Evolutionary conservation across 192 early-diverging fungal genomes (phyloP), one percentile per base, ranked within the genome.

Genomic region (Powellomyces hirtus): DNA sequence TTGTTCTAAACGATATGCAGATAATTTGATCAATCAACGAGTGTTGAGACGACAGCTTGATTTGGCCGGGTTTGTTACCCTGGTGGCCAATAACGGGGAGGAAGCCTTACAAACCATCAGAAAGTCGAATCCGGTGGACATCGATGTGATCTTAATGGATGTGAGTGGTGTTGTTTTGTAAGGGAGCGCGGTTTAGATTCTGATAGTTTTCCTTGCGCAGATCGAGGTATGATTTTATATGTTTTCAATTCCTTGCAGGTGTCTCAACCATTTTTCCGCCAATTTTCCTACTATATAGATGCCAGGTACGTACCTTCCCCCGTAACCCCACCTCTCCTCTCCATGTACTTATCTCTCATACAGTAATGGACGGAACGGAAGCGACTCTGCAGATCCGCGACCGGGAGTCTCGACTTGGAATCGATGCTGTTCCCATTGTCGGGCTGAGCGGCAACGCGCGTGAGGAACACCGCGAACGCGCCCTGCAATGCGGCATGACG

Each of bases 321-420:
- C n/a, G n/a, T n/a, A n/a, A n/a, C n/a, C n/a, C n/a, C n/a, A n/a
- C n/a, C n/a, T n/a, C n/a, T n/a, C n/a, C n/a, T n/a, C n/a, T n/a
- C n/a, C n/a, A n/a, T n/a, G n/a, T n/a, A n/a, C n/a, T n/a, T n/a
- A n/a, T n/a, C n/a, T n/a, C n/a, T n/a, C n/a, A n/a, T 83, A 82
- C 85, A 0, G 49, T 86, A 27, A 79, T 82, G 77, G 74, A 80
- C 62, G 85, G 85, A 5, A 71, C 77, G 38, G 82, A 86, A 46
- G 82, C 85, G 33, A 74, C 85, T 24, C 51, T 35, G 16, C 75
- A 76, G 65, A 86, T 86, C 26, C 73, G 84, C 49, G 67, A 71
- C 3, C 36, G 31, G 8, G 64, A 66, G 35, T 8, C 61, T 22
- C 20, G 30, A 10, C 7, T 38, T 4, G 44, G 27, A 6, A 27